Evolutionary conservation across 202 grass and related monocot genomes (phyloP), one percentile per base, ranked within the genome.

Genomic region (Thinopyrum obtusiflorum): DNA sequence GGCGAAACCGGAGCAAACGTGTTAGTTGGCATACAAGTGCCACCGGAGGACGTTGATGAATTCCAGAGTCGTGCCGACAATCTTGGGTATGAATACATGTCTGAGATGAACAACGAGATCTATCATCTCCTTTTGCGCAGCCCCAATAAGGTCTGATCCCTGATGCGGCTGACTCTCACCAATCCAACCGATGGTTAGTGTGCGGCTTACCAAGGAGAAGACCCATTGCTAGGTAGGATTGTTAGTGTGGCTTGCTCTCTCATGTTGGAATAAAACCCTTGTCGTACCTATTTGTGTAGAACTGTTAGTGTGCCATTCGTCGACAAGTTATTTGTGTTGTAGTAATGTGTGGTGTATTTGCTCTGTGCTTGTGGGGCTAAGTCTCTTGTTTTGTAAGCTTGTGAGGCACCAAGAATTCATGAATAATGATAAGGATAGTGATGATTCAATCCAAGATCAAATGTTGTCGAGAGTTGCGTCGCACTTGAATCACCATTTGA

Each of bases 41-140:
- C 88, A 7, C 76, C 79, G 1, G 86, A 92, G 39, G 97, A 99
- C 5, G 28, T 93, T 0, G 31, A 90, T 44, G 93, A 97, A 88
- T 99, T 97, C 80, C 73, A 11, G 69, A 81, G 2, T 20, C 83
- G 72, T 4, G 85, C 89, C 64, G 77, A 94, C 18, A 87, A 75
- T 89, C 88, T 99, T 40, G 93, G 97, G n/a, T 97, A 90, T 0
- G 93, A 99, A 67, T 99, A 97, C 78, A 94, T 88, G 84, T 97
- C 90, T 0, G 93, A 97, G 88, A 65, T 82, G 85, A 84, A 87
- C 82, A 94, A 96, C 53, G 91, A 99, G 61, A 89, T 94, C 18
- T 97, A 97, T 77, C 47, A 42, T 27, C 90, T 99, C 59, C 86
- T 99, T 24, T 78, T 97, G 83, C 85, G 89, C 83, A 85, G 84